Percentiles rank a stretch among this genome's conserved stretches.
These are phyloP conservation scores for Xylariaceae sp. DNA, from an alignment of 2,329 filamentous ascomycete species.

Conservation along the genomic window DNA sequence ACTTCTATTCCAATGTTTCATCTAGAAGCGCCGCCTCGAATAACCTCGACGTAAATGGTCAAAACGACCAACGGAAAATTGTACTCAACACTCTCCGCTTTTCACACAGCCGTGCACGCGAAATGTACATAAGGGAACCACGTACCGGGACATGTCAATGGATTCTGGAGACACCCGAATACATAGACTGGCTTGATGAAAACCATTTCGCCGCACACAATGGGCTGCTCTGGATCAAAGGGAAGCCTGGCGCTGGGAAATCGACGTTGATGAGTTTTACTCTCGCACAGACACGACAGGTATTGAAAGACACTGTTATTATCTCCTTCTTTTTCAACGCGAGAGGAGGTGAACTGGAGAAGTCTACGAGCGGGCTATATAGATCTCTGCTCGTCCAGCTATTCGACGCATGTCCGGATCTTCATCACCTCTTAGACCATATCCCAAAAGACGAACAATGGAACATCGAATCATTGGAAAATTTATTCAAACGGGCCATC, in stretches of 20 bases:
- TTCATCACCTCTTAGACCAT: neutral
- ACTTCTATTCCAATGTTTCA: no score
- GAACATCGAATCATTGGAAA: neutral
- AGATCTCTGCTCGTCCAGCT: slow-evolving; percentile 33
- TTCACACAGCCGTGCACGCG: no score
- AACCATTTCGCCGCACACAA: slow-evolving; percentile 19
- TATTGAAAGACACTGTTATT: slow-evolving; percentile 18
- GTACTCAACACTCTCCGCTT: no score
- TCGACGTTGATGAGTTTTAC: slow-evolving; percentile 37
- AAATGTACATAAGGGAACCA: no score
- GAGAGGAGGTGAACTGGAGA: slow-evolving; percentile 31
- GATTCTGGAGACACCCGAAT: slow-evolving; percentile 31
- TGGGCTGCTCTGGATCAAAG: slow-evolving; percentile 41
- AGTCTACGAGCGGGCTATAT: slow-evolving; percentile 30
- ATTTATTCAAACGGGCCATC: neutral
- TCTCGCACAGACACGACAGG: slow-evolving; percentile 8
- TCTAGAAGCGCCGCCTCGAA: no score
- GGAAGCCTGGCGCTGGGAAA: slow-evolving; percentile 40
- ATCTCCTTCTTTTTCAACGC: slow-evolving; percentile 34
- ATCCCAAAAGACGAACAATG: neutral
- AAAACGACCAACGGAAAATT: no score
- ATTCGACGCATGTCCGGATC: slow-evolving; percentile 7
- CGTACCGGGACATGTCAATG: slow-evolving; percentile 39
- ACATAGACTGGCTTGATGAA: slow-evolving; percentile 30
- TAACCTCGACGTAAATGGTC: no score